These are phyloP conservation scores for Colletotrichum sublineola DNA, from an alignment of 2,329 filamentous ascomycete species.

Conservation along the genomic window DNA sequence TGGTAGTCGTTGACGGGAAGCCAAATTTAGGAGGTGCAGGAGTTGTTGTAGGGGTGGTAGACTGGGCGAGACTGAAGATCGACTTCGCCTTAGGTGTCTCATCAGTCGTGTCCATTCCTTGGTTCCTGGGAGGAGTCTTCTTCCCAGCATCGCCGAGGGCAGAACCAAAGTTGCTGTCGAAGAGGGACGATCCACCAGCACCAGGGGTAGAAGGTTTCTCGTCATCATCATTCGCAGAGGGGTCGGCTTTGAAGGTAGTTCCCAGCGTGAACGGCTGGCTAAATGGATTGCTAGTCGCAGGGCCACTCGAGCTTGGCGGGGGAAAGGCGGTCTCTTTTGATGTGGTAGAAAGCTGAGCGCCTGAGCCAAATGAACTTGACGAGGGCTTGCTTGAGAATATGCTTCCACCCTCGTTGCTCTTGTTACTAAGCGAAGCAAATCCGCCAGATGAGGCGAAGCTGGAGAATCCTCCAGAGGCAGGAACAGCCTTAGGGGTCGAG, in stretches of 20 bases:
- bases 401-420: conserved; percentile 51
- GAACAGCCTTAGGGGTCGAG: conserved; percentile 47
- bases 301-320: conserved; percentile 46
- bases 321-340: conserved; percentile 57
- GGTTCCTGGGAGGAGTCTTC: conserved; percentile 60
- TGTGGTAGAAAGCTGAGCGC: conserved; percentile 50
- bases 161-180: conserved; percentile 72
- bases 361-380: conserved; percentile 50
- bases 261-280: conserved; percentile 73
- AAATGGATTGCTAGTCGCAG: conserved; percentile 50
- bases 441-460: conserved; percentile 67
- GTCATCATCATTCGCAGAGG: conserved; percentile 70
- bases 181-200: conserved; percentile 64
- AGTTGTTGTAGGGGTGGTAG: conserved; percentile 66
- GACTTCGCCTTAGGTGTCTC: conserved; percentile 53
- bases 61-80: conserved; percentile 42
- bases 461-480: conserved; percentile 60
- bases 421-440: conserved; percentile 64
- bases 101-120: conserved; percentile 64
- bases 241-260: conserved; percentile 76
- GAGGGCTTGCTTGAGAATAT: conserved; percentile 58
- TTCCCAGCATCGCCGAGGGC: conserved; percentile 65
- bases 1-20: conserved; percentile 49
- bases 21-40: conserved; percentile 64
- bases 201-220: conserved; percentile 60